Evolutionary conservation across 164 flowering plant genomes (phyloP).

Genomic region (Tetracentron sinense): DNA sequence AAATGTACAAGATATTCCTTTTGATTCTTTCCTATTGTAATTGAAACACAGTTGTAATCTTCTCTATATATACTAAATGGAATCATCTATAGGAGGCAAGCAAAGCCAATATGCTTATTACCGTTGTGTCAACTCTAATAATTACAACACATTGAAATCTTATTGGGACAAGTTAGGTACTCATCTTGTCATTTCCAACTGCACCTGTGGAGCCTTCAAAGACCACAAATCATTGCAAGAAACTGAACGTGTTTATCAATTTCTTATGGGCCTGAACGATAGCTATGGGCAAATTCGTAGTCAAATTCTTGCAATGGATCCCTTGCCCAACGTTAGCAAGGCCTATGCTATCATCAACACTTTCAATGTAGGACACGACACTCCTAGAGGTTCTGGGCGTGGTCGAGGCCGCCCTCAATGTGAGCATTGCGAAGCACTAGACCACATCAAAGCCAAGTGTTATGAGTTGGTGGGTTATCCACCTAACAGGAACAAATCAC

Average conservation of each 20-base stretch:
- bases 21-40: no score
- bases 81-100: no score
- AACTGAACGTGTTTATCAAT: background rate
- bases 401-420: background rate
- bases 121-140: no score
- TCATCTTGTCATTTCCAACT: background rate
- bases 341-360: background rate
- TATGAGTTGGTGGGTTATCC: background rate
- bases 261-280: constrained; percentile 5
- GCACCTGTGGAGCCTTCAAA: constrained; percentile 5
- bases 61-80: no score
- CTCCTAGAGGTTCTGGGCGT: background rate
- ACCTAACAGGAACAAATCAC: background rate
- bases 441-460: background rate
- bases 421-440: background rate
- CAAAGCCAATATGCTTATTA: no score
- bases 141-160: no score
- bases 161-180: no score
- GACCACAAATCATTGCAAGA: background rate
- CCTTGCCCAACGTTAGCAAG: background rate
- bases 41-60: no score
- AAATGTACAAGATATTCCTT: no score
- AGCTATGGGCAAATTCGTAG: background rate
- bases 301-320: constrained; percentile 6
- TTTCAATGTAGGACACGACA: no score